Percentiles rank a stretch among this genome's conserved stretches.
phyloP scores from a whole-genome alignment of 2,329 filamentous ascomycete genomes.

The Verticillium nubilum region DNA sequence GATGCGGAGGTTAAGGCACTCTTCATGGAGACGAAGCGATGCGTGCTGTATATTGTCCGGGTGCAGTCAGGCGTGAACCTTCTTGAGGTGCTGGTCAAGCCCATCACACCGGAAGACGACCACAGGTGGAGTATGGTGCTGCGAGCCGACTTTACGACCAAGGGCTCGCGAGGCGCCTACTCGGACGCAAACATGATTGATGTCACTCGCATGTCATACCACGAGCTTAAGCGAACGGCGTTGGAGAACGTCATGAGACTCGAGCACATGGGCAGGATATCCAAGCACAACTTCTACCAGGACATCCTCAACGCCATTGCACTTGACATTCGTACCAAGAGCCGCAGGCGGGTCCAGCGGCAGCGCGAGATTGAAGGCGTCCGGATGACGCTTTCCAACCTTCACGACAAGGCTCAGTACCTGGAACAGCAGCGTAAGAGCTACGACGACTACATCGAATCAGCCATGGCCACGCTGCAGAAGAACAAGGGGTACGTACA shows the following conservation, averaged over 20 bases:
- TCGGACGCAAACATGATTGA: constrained; percentile 86
- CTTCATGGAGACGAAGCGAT: constrained; percentile 98
- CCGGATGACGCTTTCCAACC: constrained; percentile 64
- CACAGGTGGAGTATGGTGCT: constrained; percentile 79
- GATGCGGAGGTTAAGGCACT: constrained; percentile 87
- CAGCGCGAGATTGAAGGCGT: constrained; percentile 87
- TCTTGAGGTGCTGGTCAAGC: constrained; percentile 92
- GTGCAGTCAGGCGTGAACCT: constrained; percentile 88
- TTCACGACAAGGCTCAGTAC: constrained; percentile 84
- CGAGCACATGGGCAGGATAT: constrained; percentile 82
- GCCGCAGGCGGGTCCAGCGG: constrained; percentile 83
- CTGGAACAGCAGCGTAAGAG: constrained; percentile 93
- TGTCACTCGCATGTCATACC: constrained; percentile 82
- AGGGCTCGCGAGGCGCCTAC: constrained; percentile 74
- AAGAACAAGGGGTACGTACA: constrained; percentile 79
- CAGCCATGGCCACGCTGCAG: constrained; percentile 94
- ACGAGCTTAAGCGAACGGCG: constrained; percentile 86
- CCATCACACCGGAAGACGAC: constrained; percentile 81
- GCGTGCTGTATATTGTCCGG: constrained; percentile 94
- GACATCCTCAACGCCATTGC: constrained; percentile 97
- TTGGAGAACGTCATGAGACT: constrained; percentile 90
- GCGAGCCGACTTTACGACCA: constrained; percentile 70
- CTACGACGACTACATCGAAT: constrained; percentile 99
- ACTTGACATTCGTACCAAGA: constrained; percentile 94
- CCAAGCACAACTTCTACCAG: constrained; percentile 88